These are phyloP conservation scores for Cenococcum geophilum DNA, from an alignment of 495 filamentous ascomycete genomes.

Conservation along the genomic window DNA sequence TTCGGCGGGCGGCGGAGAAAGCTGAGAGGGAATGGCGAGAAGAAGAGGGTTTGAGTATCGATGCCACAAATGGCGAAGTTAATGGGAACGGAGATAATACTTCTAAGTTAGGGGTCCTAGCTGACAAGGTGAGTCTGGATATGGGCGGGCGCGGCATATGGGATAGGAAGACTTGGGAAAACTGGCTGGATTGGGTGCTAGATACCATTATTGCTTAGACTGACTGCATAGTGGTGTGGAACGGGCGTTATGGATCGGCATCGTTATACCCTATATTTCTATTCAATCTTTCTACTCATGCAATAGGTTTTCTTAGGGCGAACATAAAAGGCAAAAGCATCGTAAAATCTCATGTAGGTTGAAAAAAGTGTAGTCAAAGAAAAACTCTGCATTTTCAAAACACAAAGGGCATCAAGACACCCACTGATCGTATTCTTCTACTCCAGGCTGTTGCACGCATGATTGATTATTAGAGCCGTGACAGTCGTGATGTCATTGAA, in stretches of 20 bases:
- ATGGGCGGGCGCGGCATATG: background rate
- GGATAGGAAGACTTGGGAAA: slow-evolving; percentile 15
- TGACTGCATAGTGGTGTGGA: background rate
- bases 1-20: slow-evolving; percentile 65
- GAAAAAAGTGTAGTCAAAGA: too few species aligned
- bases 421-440: too few species aligned
- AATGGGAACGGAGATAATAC: slow-evolving; percentile 14
- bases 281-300: too few species aligned
- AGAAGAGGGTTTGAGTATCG: slow-evolving; percentile 49
- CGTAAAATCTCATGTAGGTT: too few species aligned
- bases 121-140: background rate
- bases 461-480: too few species aligned
- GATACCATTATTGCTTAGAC: slow-evolving; percentile 25
- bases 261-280: background rate
- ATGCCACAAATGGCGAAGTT: slow-evolving; percentile 9
- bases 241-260: background rate
- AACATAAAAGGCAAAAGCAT: too few species aligned
- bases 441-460: too few species aligned
- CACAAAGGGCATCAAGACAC: too few species aligned
- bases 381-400: too few species aligned
- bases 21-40: slow-evolving; percentile 79
- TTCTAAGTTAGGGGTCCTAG: slow-evolving; percentile 1
- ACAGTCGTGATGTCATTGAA: too few species aligned
- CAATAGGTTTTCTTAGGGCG: too few species aligned
- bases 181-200: slow-evolving; percentile 28